Evolutionary conservation across 202 grass and related monocot genomes (phyloP), one percentile per base, ranked within the genome.

Genomic region (Schoenoplectus tabernaemontani): DNA sequence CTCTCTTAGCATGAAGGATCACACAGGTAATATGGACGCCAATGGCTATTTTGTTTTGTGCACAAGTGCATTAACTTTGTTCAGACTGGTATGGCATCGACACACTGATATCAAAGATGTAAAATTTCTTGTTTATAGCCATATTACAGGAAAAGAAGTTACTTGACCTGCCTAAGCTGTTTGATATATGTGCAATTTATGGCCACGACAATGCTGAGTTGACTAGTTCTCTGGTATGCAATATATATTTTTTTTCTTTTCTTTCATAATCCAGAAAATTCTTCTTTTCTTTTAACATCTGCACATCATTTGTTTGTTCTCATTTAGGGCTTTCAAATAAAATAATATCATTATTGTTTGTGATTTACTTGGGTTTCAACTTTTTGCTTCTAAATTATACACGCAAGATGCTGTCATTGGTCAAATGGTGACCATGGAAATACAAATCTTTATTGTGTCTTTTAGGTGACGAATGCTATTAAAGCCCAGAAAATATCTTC

Each of bases 131-230:
- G 43, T 53, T 37, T 92, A 73, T 94, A 97, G 95, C 84, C 69
- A 82, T 94, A 78, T 71, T 98, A 79, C 91, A 94, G 91, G 86
- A 94, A 81, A 98, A 86, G 89, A 90, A 88, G 82, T 70, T 98
- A 78, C 91, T 98, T 80, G 91, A 92, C 80, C 81, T 98, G 57
- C 91, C 91, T 84, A 98, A 94, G 83, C 83, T 98, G 59, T 86
- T 98, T 84, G 91, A 98, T 70, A 92, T 92, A 83, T 98, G 91
- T 83, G 91, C 95, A 82, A 92, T 98, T 64, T 98, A 94, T 84
- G 91, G 86, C 64, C 82, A 92, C 80, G 95, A 94, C 70, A 98
- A 98, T 78, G 83, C 57, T 77, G 91, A 86, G 28, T 83, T 98
- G 60, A 87, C 89, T 70, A 89, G 86, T 59, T 89, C 81, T 83